Base-by-base conservation (phyloP, 2,329 filamentous ascomycete species). In the Uncinocarpus reesii region DNA sequence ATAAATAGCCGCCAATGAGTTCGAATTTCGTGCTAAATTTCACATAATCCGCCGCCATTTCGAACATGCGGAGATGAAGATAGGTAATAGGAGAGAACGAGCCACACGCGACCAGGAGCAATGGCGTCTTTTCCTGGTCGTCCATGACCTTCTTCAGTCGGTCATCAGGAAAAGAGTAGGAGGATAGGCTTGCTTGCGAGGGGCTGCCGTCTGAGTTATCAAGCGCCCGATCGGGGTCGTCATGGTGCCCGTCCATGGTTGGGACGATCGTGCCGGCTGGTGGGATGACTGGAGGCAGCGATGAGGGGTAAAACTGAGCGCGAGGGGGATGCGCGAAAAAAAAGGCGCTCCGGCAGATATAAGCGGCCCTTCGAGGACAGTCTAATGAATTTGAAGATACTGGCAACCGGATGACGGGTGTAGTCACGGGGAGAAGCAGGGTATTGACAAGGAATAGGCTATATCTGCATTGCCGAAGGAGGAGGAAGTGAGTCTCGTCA, bases 1-100 rank as follows among this genome's bases (percentile, higher is more conserved):
- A 86, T 53, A 90, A 71, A 63, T 90, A 95, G 45, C 86, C 87
- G 53, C 86, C 89, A 37, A 95, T 75, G 28, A 95, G 79, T 64
- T 95, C 88, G 62, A 84, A 95, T 46, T 84, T 72, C 20, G 79
- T 81, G 62, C 80, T 81, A 64, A 84, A 83, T 55, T 81, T 80
- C 56, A 81, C 81, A 66, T 84, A 89, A 66, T 92, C 85, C 57
- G 80, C 78, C 1, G 84, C 85, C 80, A 93, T 87, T 60, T 87
- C 84, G 61, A 92, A 90, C 83, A 93, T 90, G 62, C 85, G 81
- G 53, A 92, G 70, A 62, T 64, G 51, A 23, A 88, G 74, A 60
- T 84, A 84, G 5, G 82, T 85, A 42, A 83, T 79, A 15, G 84
- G 84, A 0, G 81, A 85, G 68, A 87, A 89, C 10, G 74, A 78